A percentile compares a stretch with the other conserved stretches of the same genome.
phyloP scores from a whole-genome alignment of 2,329 filamentous ascomycete genomes.

The Aspergillus novoparasiticus region DNA sequence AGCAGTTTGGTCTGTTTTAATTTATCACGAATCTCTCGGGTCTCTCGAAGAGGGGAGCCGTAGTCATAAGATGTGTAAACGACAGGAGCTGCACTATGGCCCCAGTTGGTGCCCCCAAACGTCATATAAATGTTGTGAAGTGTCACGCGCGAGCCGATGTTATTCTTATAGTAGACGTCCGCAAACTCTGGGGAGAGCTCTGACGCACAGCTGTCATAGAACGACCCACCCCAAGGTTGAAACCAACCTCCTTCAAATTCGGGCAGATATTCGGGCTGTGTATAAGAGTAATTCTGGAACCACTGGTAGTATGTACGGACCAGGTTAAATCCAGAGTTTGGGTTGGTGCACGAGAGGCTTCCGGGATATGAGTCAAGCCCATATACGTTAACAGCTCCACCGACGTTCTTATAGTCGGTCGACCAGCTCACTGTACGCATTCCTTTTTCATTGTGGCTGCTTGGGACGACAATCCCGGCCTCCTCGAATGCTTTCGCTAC shows the following conservation, averaged over 20 bases:
- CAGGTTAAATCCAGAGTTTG: slow-evolving; percentile 52
- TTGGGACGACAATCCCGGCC: slow-evolving; percentile 54
- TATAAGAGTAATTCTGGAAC: slow-evolving; percentile 59
- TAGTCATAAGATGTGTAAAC: slow-evolving; percentile 54
- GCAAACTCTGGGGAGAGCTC: slow-evolving; percentile 53
- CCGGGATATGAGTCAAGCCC: slow-evolving; percentile 38
- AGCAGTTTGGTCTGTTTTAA: slow-evolving; percentile 59
- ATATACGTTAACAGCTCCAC: slow-evolving; percentile 54
- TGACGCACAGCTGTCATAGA: slow-evolving; percentile 54
- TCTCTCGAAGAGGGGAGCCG: slow-evolving; percentile 56
- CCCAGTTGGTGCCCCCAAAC: slow-evolving; percentile 61
- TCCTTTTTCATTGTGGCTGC: slow-evolving; percentile 56
- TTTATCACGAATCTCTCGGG: slow-evolving; percentile 55
- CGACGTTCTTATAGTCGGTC: slow-evolving; percentile 58
- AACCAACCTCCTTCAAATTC: slow-evolving; percentile 60
- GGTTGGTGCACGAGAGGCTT: slow-evolving; percentile 54
- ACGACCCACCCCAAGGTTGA: slow-evolving; percentile 55
- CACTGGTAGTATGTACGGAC: slow-evolving; percentile 59
- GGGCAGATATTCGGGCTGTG: slow-evolving; percentile 56
- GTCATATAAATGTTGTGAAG: slow-evolving; percentile 56
- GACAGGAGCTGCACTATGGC: slow-evolving; percentile 52
- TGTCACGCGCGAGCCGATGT: slow-evolving; percentile 54
- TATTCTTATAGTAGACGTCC: slow-evolving; percentile 61
- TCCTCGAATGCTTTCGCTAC: slow-evolving; percentile 50
- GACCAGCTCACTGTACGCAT: slow-evolving; percentile 55